Evolutionary conservation across 805 yeast species (phyloP), one percentile per base, ranked within the genome.

Genomic region (Candida sithepensis): DNA sequence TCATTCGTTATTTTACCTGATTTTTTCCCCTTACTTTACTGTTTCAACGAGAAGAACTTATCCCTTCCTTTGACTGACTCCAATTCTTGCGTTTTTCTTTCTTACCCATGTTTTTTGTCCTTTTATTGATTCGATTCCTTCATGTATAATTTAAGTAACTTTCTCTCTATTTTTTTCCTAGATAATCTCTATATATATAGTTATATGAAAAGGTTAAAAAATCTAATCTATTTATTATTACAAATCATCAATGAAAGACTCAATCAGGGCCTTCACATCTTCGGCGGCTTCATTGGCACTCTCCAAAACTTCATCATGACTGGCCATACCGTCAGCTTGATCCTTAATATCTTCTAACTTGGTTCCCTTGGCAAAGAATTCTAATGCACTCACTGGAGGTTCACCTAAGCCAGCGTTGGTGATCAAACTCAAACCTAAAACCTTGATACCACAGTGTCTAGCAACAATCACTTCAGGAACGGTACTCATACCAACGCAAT

Each of bases 401-500:
- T 77, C 85, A 22, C 77, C 76, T 6, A 90, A 86, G 33, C 88
- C 90, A 1, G 79, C 83, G 61, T 92, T 92, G 19, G 98, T 92
- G 56, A 92, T 84, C 51, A 94, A 73, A 53, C 94, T 85, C 38
- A 92, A 65, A 0, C 97, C 98, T 52, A 92, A 70, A 4, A 90
- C 96, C 53, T 72, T 76, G 70, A 94, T 67, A 1, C 91, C 96
- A 49, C 83, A 77, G 65, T 94, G 98, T 64, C 96, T 82, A 2
- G 97, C 98, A 18, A 89, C 85, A 51, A 89, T 81, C 2, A 89
- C 96, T 67, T 92, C 99, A 0, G 99, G 97, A 30, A 92, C 97
- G 0, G 98, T 94, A 48, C 96, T 86, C 99, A 92, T 92, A 3
- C 98, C 98, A 2, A 91, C 98, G 0, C 94, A 87, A 66, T 92